A percentile compares a stretch with the other conserved stretches of the same genome.
Evolutionary conservation across 1,284 basidiomycete genomes (phyloP).

Genomic region (Tremellales sp.): DNA sequence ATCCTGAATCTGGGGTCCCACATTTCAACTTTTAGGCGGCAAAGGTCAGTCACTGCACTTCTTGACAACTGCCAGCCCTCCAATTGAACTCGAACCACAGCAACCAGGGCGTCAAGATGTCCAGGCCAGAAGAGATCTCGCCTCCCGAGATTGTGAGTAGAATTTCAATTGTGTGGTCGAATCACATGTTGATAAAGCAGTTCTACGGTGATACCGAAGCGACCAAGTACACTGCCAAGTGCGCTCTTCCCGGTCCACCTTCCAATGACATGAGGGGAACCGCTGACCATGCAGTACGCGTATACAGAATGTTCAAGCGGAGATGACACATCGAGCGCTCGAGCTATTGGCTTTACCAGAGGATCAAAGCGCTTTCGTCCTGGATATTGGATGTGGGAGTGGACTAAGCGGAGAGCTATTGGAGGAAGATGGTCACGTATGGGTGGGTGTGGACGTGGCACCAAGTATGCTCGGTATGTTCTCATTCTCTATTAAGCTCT

Average conservation of each 20-base stretch:
- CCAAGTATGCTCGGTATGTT: conserved; percentile 90
- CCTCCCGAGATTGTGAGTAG: conserved; percentile 87
- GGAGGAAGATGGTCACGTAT: conserved; percentile 87
- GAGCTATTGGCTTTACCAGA: conserved; percentile 84
- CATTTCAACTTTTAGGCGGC: not conserved
- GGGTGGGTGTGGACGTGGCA: conserved; percentile 93
- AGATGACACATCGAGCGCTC: conserved; percentile 95
- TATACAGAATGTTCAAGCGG: conserved; percentile 93
- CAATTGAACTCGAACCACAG: too few relatives aligned
- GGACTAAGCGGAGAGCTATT: conserved; percentile 96
- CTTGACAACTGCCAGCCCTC: too few relatives aligned
- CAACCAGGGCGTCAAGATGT: too few relatives aligned
- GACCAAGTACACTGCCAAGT: conserved; percentile 96
- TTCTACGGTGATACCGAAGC: conserved; percentile 97
- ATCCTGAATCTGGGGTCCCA: not conserved
- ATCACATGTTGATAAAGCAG: conserved; percentile 50
- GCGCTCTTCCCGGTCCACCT: conserved; percentile 7
- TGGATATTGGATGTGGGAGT: conserved; percentile 98
- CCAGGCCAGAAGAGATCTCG: conserved; percentile 88
- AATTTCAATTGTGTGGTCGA: not conserved
- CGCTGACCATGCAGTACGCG: conserved; percentile 64
- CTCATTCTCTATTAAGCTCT: too few relatives aligned
- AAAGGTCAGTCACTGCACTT: too few relatives aligned
- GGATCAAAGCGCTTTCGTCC: conserved; percentile 68
- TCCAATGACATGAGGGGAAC: not conserved